Conservation (phyloP, 495 filamentous ascomycete genomes). For the Podospora fimiseda region DNA sequence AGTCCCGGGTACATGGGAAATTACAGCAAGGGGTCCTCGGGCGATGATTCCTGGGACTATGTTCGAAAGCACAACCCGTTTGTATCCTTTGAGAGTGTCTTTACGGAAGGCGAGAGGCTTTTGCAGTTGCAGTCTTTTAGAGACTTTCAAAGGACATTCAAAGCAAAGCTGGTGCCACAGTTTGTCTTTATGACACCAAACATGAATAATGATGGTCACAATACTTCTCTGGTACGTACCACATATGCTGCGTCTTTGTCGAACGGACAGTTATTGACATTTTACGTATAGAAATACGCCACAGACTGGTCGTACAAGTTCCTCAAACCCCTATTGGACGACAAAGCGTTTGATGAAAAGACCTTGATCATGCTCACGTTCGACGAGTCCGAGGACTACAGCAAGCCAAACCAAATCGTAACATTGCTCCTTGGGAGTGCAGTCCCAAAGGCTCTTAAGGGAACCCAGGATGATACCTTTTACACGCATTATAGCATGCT, state of each 20-base stretch:
- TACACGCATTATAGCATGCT: constrained; percentile 68
- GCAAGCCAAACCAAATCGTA: constrained; percentile 51
- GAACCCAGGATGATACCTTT: constrained; percentile 58
- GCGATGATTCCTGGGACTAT: constrained; percentile 51
- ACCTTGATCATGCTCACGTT: constrained; percentile 65
- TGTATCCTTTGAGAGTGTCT: constrained; percentile 44
- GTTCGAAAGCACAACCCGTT: constrained; percentile 66
- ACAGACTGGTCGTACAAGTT: constrained; percentile 54
- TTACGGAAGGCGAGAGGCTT: constrained; percentile 47
- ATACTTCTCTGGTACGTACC: constrained; percentile 37
- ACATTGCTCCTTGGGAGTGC: constrained; percentile 59
- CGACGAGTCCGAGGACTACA: constrained; percentile 57
- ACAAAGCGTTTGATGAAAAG: constrained; percentile 51
- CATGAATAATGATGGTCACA: constrained; percentile 68
- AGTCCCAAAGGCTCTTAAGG: constrained; percentile 48
- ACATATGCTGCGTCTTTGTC: neutral
- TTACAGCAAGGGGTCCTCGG: constrained; percentile 41
- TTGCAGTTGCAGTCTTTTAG: constrained; percentile 55
- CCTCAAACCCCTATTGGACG: constrained; percentile 50
- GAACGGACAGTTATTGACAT: neutral
- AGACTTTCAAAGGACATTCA: constrained; percentile 50
- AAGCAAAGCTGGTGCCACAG: constrained; percentile 54
- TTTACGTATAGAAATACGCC: constrained; percentile 41
- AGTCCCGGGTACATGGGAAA: constrained; percentile 61
- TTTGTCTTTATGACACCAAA: constrained; percentile 64